phyloP scores from a whole-genome alignment of 805 yeast species.

The Lipomyces yamanashiensis region DNA sequence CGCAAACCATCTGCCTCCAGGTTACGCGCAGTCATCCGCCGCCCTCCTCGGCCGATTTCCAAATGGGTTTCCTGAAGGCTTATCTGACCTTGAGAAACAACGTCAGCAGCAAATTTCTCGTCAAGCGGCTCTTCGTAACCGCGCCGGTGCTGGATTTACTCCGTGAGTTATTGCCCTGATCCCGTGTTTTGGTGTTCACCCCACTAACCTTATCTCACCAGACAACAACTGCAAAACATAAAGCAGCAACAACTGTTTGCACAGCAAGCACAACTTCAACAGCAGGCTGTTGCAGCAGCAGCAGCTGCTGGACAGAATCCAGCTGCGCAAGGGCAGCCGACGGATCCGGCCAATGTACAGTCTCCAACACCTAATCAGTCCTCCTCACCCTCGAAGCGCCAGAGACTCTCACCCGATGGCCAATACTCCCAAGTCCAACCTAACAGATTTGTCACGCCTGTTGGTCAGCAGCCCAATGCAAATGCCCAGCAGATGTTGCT shows the following conservation, averaged over 20 bases:
- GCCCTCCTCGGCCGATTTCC: slow-evolving; percentile 21
- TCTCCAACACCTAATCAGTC: slow-evolving; percentile 41
- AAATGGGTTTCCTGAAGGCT: slow-evolving; percentile 31
- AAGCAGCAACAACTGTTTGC: slow-evolving; percentile 37
- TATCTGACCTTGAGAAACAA: slow-evolving; percentile 41
- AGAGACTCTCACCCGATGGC: slow-evolving; percentile 46
- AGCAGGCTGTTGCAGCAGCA: slow-evolving; percentile 23
- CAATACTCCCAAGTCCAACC: slow-evolving; percentile 36
- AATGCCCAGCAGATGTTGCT: slow-evolving; percentile 38
- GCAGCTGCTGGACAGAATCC: slow-evolving; percentile 22
- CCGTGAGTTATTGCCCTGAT: slow-evolving; percentile 14
- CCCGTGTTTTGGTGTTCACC: neutral
- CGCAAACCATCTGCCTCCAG: slow-evolving; percentile 24
- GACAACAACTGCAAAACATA: slow-evolving; percentile 33
- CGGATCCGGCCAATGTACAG: slow-evolving; percentile 17
- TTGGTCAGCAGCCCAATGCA: slow-evolving; percentile 22
- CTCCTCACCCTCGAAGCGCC: slow-evolving; percentile 45
- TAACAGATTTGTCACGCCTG: slow-evolving; percentile 16
- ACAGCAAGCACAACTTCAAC: slow-evolving; percentile 33
- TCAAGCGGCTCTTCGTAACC: slow-evolving; percentile 42
- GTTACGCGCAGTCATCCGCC: slow-evolving; percentile 18
- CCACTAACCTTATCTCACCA: neutral
- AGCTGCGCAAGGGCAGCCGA: slow-evolving; percentile 20
- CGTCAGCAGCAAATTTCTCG: slow-evolving; percentile 34
- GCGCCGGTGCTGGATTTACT: slow-evolving; percentile 35